A percentile compares a stretch with the other conserved stretches of the same genome.
phyloP scores from a whole-genome alignment of 768 basidiomycete genomes.

The Baorangia bicolor region DNA sequence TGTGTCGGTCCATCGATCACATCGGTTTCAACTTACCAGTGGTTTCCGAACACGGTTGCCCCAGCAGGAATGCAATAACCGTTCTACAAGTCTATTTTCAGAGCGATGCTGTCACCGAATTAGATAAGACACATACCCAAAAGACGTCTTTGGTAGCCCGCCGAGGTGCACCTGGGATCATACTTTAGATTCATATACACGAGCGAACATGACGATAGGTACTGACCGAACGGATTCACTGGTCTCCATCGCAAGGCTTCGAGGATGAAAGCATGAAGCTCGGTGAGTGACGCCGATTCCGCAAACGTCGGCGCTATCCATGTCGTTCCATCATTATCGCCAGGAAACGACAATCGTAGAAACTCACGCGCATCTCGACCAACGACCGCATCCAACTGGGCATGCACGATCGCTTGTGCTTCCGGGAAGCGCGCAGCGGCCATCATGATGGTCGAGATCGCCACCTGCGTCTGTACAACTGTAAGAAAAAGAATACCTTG shows the following conservation, averaged over 20 bases:
- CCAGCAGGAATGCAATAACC: conserved; percentile 36
- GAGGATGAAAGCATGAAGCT: conserved; percentile 38
- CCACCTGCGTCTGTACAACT: conserved; percentile 26
- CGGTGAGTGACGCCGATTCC: conserved; percentile 33
- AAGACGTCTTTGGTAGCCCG: conserved; percentile 26
- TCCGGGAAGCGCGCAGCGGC: conserved; percentile 38
- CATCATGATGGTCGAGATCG: conserved; percentile 33
- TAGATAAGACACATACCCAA: conserved; percentile 18
- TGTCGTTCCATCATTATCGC: background rate
- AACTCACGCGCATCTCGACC: conserved; percentile 35
- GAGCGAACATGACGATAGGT: no score
- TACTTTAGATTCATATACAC: background rate
- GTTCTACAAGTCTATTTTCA: conserved; percentile 23
- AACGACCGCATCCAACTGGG: conserved; percentile 37
- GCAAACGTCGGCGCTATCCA: conserved; percentile 38
- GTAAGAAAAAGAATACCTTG: background rate
- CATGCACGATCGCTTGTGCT: conserved; percentile 35
- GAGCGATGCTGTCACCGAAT: no score
- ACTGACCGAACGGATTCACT: conserved; percentile 31
- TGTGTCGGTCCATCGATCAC: background rate
- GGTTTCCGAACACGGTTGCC: conserved; percentile 33
- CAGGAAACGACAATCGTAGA: background rate
- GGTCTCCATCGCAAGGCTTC: conserved; percentile 43
- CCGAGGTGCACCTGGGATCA: conserved; percentile 20
- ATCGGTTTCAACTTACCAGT: conserved; percentile 20